These are phyloP conservation scores for Pichia terricola DNA, from an alignment of 1,139 yeast species.

Conservation along the genomic window DNA sequence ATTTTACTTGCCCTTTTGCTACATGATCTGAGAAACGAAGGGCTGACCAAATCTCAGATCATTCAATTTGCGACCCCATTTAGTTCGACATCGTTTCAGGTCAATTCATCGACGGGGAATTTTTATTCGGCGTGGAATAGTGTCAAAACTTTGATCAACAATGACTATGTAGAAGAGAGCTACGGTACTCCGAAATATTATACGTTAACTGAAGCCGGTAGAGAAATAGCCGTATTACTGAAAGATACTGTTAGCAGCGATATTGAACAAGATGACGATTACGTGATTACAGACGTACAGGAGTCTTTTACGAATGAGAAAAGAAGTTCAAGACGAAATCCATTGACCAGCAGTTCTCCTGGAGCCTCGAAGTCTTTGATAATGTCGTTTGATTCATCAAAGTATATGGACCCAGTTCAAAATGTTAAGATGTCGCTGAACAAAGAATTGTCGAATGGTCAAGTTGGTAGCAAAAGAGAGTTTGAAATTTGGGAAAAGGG, in stretches of 20 bases:
- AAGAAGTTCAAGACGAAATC: not conserved
- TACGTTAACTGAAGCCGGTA: conserved; percentile 66
- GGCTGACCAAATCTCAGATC: conserved; percentile 55
- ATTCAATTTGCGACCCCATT: conserved; percentile 46
- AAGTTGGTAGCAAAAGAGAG: not conserved
- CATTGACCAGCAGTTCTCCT: conserved; percentile 9
- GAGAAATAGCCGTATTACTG: conserved; percentile 49
- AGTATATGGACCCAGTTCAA: too few species aligned
- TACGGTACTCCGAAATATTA: conserved; percentile 56
- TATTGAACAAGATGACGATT: not conserved
- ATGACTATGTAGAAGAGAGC: conserved; percentile 45
- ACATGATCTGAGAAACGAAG: conserved; percentile 37
- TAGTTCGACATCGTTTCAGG: conserved; percentile 56
- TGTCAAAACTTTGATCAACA: conserved; percentile 50
- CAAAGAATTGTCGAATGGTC: too few species aligned
- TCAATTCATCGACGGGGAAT: conserved; percentile 52
- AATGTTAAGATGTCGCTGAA: too few species aligned
- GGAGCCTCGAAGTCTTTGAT: too few species aligned
- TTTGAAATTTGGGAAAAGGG: conserved; percentile 44
- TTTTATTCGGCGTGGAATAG: conserved; percentile 77
- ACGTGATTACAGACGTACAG: not conserved
- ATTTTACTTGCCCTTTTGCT: conserved; percentile 57
- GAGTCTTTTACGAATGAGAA: not conserved
- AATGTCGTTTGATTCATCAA: too few species aligned
- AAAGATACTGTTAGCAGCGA: conserved; percentile 21